A percentile compares a stretch with the other conserved stretches of the same genome.
Evolutionary conservation across 2,329 filamentous ascomycete genomes (phyloP).

Genomic region (Rhynchosporium graminicola): DNA sequence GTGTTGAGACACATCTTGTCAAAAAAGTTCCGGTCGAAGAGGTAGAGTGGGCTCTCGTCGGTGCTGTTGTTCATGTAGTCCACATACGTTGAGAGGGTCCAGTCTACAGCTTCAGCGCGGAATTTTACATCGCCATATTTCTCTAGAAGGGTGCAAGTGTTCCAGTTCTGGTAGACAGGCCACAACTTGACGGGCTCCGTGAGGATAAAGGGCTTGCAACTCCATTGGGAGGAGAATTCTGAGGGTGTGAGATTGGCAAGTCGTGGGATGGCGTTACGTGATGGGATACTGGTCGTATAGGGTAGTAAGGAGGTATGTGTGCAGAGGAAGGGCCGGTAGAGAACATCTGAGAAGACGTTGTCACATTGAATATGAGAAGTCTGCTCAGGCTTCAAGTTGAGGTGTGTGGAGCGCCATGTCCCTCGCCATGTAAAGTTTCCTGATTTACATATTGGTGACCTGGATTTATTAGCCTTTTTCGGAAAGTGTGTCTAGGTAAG

Average conservation of each 20-base stretch:
- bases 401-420: constrained; percentile 79
- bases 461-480: constrained; percentile 23
- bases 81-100: constrained; percentile 79
- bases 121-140: constrained; percentile 70
- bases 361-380: constrained; percentile 67
- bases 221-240: constrained; percentile 77
- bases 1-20: constrained; percentile 77
- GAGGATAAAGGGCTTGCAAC: constrained; percentile 80
- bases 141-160: constrained; percentile 63
- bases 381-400: constrained; percentile 56
- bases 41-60: constrained; percentile 89
- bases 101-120: constrained; percentile 90
- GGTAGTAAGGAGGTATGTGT: constrained; percentile 69
- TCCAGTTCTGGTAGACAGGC: constrained; percentile 78
- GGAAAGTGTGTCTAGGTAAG: neutral
- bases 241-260: constrained; percentile 67
- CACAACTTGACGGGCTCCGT: constrained; percentile 79
- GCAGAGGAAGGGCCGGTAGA: constrained; percentile 90
- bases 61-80: constrained; percentile 76
- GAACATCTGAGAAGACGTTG: constrained; percentile 83
- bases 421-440: constrained; percentile 64
- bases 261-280: constrained; percentile 69
- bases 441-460: constrained; percentile 35
- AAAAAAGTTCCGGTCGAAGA: constrained; percentile 86
- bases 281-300: constrained; percentile 72